Evolutionary conservation across 768 basidiomycete species (phyloP), one percentile per base, ranked within the genome.

Genomic region (Clavulina sp.): DNA sequence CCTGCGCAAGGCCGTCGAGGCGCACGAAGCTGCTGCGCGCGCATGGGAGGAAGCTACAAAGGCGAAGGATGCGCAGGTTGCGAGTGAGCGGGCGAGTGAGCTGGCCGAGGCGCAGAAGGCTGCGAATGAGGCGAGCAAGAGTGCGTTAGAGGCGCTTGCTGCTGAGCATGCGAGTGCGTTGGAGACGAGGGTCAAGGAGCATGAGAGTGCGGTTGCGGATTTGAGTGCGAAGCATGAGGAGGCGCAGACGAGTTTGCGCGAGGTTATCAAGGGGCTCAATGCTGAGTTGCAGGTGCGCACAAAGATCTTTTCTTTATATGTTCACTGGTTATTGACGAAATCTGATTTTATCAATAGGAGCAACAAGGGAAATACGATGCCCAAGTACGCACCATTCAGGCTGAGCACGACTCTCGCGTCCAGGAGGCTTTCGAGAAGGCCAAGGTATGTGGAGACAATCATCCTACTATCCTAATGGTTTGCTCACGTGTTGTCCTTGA

Each of bases 391-490:
- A 71, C 60, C 16, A 75, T 56, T 6, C 54, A 53, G 49, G 52
- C 29, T 19, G 54, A 60, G 53, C 58, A 58, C 26, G 57, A 57
- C 18, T 29, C 30, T 13, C 30, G 57, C 24, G 31, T 61, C 46
- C 26, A 56, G 9, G 49, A 83, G 52, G 81, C 79, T 3, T 85
- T 86, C 62, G 74, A 81, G 54, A 77, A 74, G 43, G 84, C 84
- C 18, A 87, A 86, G 75, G 86, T 79, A 74, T 43, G 84, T 84
- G 16, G 87, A 85, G 75, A 85, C 78, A 57, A 47, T 67, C 62
- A 24, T 38, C 21, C 23, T 49, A 3, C 24, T 24, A 29, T 47
- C 18, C 21, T 30, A n/a, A 1, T 19, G 3, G 9, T 47, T 26
- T 53, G 54, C 23, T 3, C 41, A 31, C 41, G 53, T 26, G 48